Evolutionary conservation across 2,329 filamentous ascomycete genomes (phyloP).

Genomic region (Fusarium sp.): DNA sequence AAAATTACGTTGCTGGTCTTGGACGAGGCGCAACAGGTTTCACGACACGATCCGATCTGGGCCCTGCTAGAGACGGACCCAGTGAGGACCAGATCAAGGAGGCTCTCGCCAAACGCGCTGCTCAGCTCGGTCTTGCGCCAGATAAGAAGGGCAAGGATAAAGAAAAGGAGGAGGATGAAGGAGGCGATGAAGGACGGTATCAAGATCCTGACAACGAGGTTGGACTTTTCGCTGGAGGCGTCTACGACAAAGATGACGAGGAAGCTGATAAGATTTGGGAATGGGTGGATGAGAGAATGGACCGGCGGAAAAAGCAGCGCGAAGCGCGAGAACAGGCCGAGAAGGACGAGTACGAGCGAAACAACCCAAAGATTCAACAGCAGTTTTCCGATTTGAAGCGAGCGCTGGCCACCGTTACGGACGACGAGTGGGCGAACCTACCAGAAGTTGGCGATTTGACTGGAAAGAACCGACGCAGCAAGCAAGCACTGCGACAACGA

Average conservation of each 20-base stretch:
- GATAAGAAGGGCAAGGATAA: slow-evolving; percentile 77
- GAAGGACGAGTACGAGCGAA: slow-evolving; percentile 92
- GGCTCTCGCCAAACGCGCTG: slow-evolving; percentile 92
- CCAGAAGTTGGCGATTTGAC: slow-evolving; percentile 97
- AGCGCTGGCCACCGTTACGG: slow-evolving; percentile 85
- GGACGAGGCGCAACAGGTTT: slow-evolving; percentile 98
- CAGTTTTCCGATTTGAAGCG: slow-evolving; percentile 97
- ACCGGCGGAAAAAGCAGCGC: slow-evolving; percentile 87
- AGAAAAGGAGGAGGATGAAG: slow-evolving; percentile 78
- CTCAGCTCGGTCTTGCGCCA: slow-evolving; percentile 77
- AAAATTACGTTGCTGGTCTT: slow-evolving; percentile 94
- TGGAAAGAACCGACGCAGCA: slow-evolving; percentile 87
- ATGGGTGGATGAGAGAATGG: slow-evolving; percentile 97
- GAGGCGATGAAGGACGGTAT: slow-evolving; percentile 83
- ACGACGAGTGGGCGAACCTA: slow-evolving; percentile 96
- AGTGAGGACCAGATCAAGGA: slow-evolving; percentile 99
- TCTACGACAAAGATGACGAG: slow-evolving; percentile 97
- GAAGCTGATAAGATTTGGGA: slow-evolving; percentile 97
- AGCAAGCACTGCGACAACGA: slow-evolving; percentile 82
- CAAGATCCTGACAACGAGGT: slow-evolving; percentile 98
- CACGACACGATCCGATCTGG: slow-evolving; percentile 95
- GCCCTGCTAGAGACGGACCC: slow-evolving; percentile 92
- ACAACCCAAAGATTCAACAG: slow-evolving; percentile 98
- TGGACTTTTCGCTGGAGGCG: slow-evolving; percentile 92
- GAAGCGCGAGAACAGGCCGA: slow-evolving; percentile 94